Evolutionary conservation across 2,329 filamentous ascomycete genomes (phyloP).

Genomic region (Camillea tinctor): DNA sequence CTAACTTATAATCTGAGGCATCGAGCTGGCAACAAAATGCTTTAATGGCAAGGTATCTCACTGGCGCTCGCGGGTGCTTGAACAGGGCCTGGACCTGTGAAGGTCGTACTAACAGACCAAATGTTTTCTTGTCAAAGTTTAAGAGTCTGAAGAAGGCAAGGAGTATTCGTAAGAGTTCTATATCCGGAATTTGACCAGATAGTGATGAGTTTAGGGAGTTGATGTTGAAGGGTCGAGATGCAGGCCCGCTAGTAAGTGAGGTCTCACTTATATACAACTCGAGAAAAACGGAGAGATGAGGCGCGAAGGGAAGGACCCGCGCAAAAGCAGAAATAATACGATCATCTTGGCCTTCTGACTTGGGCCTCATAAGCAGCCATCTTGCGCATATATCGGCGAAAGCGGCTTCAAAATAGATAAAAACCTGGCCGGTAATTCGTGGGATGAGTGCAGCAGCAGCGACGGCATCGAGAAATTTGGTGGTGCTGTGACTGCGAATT

Average conservation of each 20-base stretch:
- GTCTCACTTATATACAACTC: constrained; percentile 43
- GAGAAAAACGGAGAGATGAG: constrained; percentile 73
- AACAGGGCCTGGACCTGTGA: constrained; percentile 70
- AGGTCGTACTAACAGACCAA: constrained; percentile 63
- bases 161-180: constrained; percentile 43
- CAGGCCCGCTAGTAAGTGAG: constrained; percentile 19
- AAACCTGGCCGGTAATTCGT: constrained; percentile 69
- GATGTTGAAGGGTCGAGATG: constrained; percentile 23
- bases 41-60: constrained; percentile 79
- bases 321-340: constrained; percentile 70
- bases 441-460: constrained; percentile 68
- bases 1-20: constrained; percentile 75
- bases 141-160: constrained; percentile 77
- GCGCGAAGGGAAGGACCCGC: constrained; percentile 76
- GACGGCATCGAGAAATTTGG: constrained; percentile 69
- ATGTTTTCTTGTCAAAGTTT: constrained; percentile 69
- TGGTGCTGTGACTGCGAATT: constrained; percentile 61
- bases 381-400: constrained; percentile 81
- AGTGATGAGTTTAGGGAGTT: constrained; percentile 26
- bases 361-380: constrained; percentile 59
- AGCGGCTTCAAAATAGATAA: constrained; percentile 69
- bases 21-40: constrained; percentile 77
- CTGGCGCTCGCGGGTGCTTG: constrained; percentile 52
- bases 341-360: constrained; percentile 37
- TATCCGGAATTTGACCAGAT: constrained; percentile 9